Base-by-base conservation (phyloP, 2,329 filamentous ascomycete genomes). In the Simplicillium sp. region DNA sequence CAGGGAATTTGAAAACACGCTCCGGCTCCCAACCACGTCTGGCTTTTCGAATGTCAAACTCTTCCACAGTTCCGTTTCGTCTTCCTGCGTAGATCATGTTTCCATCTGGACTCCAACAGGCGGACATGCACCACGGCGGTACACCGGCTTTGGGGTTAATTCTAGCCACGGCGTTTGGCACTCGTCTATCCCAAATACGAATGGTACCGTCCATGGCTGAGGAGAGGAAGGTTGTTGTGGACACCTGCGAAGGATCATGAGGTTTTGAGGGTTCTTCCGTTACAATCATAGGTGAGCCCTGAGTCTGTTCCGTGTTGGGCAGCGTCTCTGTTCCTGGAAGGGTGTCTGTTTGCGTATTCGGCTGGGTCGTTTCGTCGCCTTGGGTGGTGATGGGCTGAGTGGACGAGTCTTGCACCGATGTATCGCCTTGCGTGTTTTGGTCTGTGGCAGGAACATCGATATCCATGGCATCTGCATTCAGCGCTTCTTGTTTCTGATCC, bases 61-160 rank as follows among this genome's bases (percentile, higher is more conserved):
- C 92, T 51, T 98, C 92, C 0, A 98, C 92, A 0, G 87, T 94
- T 39, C 87, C 77, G 60, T 97, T 97, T 43, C 92, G 75, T 20
- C 92, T 73, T 1, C 92, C 92, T 0, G 85, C 89, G 62, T 95
- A 98, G 52, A 98, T 89, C 61, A 79, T 87, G 62, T 97, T 97
- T 12, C 92, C 92, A 57, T 96, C 86, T 0, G 88, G 88, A 41
- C 84, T 90, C 92, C 92, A 98, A 65, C 88, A 95, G 1, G 88
- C 87, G 49, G 87, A 89, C 80, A 95, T 96, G 61, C 90, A 97
- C 90, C 90, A 98, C 0, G 90, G 92, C 1, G 92, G 90, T 1
- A 87, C 85, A 14, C 80, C 80, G 11, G 79, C 76, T 11, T 80
- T 71, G 14, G 84, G 86, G 1, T 73, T 70, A 42, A 97, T 90